These are phyloP conservation scores for Trametes elegans DNA, from an alignment of 768 basidiomycete species.

Conservation along the genomic window DNA sequence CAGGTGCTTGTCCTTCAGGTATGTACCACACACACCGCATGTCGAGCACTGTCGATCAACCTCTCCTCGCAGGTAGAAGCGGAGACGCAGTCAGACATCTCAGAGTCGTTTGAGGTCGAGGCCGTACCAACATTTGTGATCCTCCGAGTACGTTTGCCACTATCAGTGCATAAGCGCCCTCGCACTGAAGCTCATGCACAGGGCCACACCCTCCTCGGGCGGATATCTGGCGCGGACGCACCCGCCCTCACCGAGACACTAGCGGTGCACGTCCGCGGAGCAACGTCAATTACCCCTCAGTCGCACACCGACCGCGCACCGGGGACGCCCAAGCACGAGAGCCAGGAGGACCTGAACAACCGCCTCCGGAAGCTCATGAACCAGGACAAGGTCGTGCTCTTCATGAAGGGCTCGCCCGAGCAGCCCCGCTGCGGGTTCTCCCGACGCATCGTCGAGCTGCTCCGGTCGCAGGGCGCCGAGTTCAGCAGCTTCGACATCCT, in stretches of 20 bases:
- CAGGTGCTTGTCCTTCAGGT: slow-evolving; percentile 74
- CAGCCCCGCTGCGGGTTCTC: slow-evolving; percentile 65
- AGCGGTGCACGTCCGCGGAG: slow-evolving; percentile 47
- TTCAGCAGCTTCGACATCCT: slow-evolving; percentile 61
- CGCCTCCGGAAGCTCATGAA: slow-evolving; percentile 75
- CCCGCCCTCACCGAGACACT: slow-evolving; percentile 57
- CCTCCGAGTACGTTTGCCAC: slow-evolving; percentile 56
- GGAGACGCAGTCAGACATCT: slow-evolving; percentile 75
- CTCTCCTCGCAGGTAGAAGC: slow-evolving; percentile 65
- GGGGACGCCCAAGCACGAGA: slow-evolving; percentile 41
- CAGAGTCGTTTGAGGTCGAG: slow-evolving; percentile 90
- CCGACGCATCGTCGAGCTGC: slow-evolving; percentile 50
- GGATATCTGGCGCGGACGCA: slow-evolving; percentile 81
- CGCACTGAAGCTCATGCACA: slow-evolving; percentile 31
- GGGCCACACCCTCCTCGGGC: slow-evolving; percentile 86
- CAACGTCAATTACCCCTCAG: slow-evolving; percentile 36
- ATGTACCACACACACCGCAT: slow-evolving; percentile 18
- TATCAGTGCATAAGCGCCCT: not conserved
- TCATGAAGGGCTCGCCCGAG: slow-evolving; percentile 66
- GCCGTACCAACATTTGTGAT: slow-evolving; percentile 85
- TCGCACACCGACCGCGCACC: slow-evolving; percentile 48
- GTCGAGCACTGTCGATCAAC: not conserved
- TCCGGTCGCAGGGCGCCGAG: slow-evolving; percentile 45
- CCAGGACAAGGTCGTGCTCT: slow-evolving; percentile 56
- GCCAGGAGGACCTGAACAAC: slow-evolving; percentile 60